Percentiles rank a stretch among this genome's conserved stretches.
Evolutionary conservation across 1,139 yeast genomes (phyloP).

Genomic region (Saccharomyces hybrid): DNA sequence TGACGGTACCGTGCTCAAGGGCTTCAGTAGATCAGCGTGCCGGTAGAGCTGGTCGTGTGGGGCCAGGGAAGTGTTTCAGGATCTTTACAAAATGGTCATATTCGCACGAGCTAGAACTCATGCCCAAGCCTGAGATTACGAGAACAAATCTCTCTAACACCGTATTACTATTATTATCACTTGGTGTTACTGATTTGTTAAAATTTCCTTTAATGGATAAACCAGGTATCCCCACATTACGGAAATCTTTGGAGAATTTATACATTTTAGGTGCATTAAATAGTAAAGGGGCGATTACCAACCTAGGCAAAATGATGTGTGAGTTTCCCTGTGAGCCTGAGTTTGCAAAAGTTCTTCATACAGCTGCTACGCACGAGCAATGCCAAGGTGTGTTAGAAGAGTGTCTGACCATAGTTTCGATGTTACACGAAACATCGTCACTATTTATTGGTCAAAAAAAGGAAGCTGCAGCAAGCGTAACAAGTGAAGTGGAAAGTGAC

Average conservation of each 20-base stretch:
- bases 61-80: conserved; percentile 91
- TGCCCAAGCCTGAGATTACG: conserved; percentile 83
- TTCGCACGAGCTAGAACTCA: conserved; percentile 63
- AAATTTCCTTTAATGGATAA: conserved; percentile 83
- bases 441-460: conserved; percentile 49
- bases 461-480: conserved; percentile 14
- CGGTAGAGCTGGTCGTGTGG: conserved; percentile 96
- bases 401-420: conserved; percentile 62
- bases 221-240: conserved; percentile 66
- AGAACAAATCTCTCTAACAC: conserved; percentile 75
- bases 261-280: conserved; percentile 86
- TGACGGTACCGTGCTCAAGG: conserved; percentile 78
- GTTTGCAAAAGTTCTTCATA: conserved; percentile 61
- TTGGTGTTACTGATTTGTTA: conserved; percentile 78
- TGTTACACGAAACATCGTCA: conserved; percentile 75
- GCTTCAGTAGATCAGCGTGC: conserved; percentile 97
- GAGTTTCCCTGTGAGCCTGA: conserved; percentile 91
- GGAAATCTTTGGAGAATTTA: conserved; percentile 68
- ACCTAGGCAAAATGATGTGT: conserved; percentile 77
- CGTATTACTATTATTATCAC: conserved; percentile 61
- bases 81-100: conserved; percentile 85
- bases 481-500: conserved; percentile 44
- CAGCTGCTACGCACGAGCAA: conserved; percentile 51
- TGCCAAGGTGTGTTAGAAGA: conserved; percentile 47
- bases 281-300: conserved; percentile 70